These are phyloP conservation scores for Candida mattraensis DNA, from an alignment of 805 yeast species.

Conservation along the genomic window DNA sequence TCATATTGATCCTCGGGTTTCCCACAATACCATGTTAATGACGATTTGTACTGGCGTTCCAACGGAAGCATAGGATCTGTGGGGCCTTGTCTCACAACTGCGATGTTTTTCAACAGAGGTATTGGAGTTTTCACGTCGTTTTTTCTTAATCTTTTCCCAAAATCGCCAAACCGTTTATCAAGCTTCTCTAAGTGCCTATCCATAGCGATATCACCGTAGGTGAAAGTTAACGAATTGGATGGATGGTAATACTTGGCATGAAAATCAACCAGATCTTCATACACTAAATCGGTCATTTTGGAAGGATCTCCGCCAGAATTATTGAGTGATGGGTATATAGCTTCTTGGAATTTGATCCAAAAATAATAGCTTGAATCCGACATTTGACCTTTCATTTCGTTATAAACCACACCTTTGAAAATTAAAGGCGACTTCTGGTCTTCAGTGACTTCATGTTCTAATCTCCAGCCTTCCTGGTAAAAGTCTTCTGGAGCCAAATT, in stretches of 20 bases:
- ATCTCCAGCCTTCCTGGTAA: slow-evolving; percentile 96
- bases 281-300: slow-evolving; percentile 68
- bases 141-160: slow-evolving; percentile 47
- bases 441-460: slow-evolving; percentile 65
- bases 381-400: slow-evolving; percentile 98
- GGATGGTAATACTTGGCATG: slow-evolving; percentile 84
- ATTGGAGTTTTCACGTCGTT: slow-evolving; percentile 47
- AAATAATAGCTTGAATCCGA: slow-evolving; percentile 83
- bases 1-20: slow-evolving; percentile 66
- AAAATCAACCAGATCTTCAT: slow-evolving; percentile 76
- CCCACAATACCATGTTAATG: slow-evolving; percentile 89
- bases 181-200: slow-evolving; percentile 57
- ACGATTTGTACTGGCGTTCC: slow-evolving; percentile 72
- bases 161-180: slow-evolving; percentile 47
- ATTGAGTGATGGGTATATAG: slow-evolving; percentile 79
- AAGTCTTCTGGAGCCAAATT: slow-evolving; percentile 77
- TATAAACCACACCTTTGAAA: slow-evolving; percentile 95
- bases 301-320: slow-evolving; percentile 95
- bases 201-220: slow-evolving; percentile 81
- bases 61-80: slow-evolving; percentile 71
- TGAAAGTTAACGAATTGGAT: slow-evolving; percentile 79
- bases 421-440: slow-evolving; percentile 61
- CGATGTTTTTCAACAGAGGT: slow-evolving; percentile 34
- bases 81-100: slow-evolving; percentile 63
- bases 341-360: slow-evolving; percentile 80